Conservation (phyloP, 345 rosid species). For the Citrus trifoliata region DNA sequence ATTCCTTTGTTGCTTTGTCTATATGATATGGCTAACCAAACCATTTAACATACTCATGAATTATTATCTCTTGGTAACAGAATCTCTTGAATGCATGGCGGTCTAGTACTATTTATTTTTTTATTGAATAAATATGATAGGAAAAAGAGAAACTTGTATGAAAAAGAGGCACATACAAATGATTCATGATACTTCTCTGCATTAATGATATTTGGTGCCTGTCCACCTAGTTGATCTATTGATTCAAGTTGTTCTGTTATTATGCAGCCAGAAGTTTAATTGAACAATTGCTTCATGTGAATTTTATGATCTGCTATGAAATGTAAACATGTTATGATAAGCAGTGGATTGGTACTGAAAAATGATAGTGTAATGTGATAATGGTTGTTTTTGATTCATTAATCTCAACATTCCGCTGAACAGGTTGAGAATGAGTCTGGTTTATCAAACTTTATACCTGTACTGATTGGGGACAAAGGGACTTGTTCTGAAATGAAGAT, state of each 20-base stretch:
- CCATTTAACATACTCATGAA: background rate
- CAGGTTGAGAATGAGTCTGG: conserved; percentile 94
- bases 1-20: background rate
- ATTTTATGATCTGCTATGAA: background rate
- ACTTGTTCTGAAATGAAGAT: conserved; percentile 72
- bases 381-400: background rate
- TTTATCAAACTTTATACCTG: conserved; percentile 84
- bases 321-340: background rate
- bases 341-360: background rate
- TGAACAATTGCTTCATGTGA: background rate
- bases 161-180: background rate
- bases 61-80: background rate
- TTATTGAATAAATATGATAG: no score
- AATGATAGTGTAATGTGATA: background rate
- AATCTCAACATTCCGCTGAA: background rate
- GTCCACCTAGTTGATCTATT: background rate
- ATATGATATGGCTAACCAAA: background rate
- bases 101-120: no score
- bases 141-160: background rate
- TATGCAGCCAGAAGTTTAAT: background rate
- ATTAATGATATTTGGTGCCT: background rate
- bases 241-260: background rate
- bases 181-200: background rate
- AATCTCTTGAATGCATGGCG: background rate
- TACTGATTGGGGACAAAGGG: conserved; percentile 65